phyloP scores from a whole-genome alignment of 2,329 filamentous ascomycete genomes.

The Cladosporium cucumerinum region DNA sequence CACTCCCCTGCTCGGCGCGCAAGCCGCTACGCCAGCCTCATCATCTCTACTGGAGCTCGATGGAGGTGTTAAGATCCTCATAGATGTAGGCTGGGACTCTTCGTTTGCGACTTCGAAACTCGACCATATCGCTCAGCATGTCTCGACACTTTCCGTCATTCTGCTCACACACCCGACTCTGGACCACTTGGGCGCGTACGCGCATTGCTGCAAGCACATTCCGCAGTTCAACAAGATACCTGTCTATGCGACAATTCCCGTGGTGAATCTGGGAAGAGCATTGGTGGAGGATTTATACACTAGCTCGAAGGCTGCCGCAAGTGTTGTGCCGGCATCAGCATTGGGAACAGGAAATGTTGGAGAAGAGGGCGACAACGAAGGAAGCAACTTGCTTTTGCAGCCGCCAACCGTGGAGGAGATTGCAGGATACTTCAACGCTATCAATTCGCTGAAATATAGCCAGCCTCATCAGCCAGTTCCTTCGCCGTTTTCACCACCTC shows the following conservation, averaged over 20 bases:
- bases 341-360: conserved; percentile 53
- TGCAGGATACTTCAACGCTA: conserved; percentile 81
- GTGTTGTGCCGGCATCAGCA: conserved; percentile 70
- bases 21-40: conserved; percentile 79
- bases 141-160: conserved; percentile 87
- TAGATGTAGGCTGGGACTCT: conserved; percentile 96
- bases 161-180: conserved; percentile 92
- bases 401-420: conserved; percentile 86
- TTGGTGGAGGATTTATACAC: conserved; percentile 88
- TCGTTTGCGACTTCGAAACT: conserved; percentile 79
- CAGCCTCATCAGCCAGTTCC: conserved; percentile 88
- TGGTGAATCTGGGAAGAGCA: conserved; percentile 88
- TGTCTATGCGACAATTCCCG: conserved; percentile 88
- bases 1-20: conserved; percentile 85
- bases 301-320: conserved; percentile 82
- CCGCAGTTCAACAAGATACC: conserved; percentile 89
- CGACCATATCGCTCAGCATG: conserved; percentile 84
- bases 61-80: conserved; percentile 89
- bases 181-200: conserved; percentile 87
- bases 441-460: conserved; percentile 92
- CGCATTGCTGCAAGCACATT: conserved; percentile 95
- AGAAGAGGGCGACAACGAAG: conserved; percentile 21
- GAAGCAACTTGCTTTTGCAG: conserved; percentile 57
- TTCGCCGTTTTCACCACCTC: conserved; percentile 80
- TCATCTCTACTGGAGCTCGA: conserved; percentile 97